Percentiles rank a stretch among this genome's conserved stretches.
phyloP scores from a whole-genome alignment of 352 stramenopile genomes.

The Globisporangium alternatum region DNA sequence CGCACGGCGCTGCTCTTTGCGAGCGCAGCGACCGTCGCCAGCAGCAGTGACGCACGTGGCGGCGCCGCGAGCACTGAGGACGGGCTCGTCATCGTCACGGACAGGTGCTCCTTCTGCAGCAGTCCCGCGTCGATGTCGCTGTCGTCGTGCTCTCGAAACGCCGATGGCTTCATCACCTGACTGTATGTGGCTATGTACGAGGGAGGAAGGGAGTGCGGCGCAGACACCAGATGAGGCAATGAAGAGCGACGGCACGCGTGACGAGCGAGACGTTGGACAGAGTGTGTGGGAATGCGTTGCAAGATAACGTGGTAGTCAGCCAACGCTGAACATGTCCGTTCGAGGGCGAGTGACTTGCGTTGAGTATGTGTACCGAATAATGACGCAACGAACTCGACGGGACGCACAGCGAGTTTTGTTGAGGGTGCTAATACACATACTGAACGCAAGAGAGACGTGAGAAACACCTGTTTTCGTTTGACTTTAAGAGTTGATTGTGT shows the following conservation, averaged over 20 bases:
- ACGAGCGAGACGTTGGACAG: not conserved
- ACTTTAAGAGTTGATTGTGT: no score
- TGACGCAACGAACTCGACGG: no score
- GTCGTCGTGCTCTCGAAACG: conserved; percentile 6
- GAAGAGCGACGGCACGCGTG: not conserved
- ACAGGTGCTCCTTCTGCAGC: not conserved
- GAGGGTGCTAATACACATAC: not conserved
- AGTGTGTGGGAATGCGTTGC: not conserved
- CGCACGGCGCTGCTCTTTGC: not conserved
- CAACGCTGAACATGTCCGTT: not conserved
- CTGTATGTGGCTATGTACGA: not conserved
- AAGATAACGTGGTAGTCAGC: not conserved
- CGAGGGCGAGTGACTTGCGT: not conserved
- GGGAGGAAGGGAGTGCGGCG: not conserved
- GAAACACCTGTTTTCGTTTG: no score
- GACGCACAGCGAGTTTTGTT: not conserved
- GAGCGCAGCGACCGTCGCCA: conserved; percentile 2
- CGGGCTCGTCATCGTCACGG: not conserved
- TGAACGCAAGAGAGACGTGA: not conserved
- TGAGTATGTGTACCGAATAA: not conserved
- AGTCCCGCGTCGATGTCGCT: not conserved
- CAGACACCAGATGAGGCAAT: not conserved
- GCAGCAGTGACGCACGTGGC: not conserved
- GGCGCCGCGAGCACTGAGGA: no score
- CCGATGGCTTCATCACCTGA: not conserved